phyloP scores from a whole-genome alignment of 2,329 filamentous ascomycete species.

The Talaromyces marneffei region DNA sequence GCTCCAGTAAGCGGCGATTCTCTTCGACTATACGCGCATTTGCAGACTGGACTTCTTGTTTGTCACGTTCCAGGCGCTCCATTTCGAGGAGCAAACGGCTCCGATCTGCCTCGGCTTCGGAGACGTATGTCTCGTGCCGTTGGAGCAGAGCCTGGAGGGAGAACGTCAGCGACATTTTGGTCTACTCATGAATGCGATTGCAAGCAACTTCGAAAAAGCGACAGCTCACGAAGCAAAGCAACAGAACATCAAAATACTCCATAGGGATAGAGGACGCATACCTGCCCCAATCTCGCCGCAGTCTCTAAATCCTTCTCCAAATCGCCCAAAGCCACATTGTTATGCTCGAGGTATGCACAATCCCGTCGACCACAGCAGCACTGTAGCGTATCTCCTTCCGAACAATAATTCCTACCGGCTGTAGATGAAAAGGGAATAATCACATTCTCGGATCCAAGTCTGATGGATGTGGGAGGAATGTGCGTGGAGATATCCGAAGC shows the following conservation, averaged over 20 bases:
- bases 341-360: conserved; percentile 76
- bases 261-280: conserved; percentile 41
- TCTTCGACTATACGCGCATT: conserved; percentile 77
- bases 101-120: conserved; percentile 82
- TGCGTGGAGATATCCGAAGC: conserved; percentile 1
- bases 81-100: conserved; percentile 66
- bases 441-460: background rate
- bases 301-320: conserved; percentile 83
- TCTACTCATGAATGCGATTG: background rate
- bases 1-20: conserved; percentile 72
- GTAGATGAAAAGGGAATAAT: conserved; percentile 3
- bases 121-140: conserved; percentile 91
- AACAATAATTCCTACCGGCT: background rate
- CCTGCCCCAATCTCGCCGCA: conserved; percentile 85
- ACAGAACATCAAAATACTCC: too few relatives aligned
- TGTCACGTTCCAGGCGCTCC: conserved; percentile 67
- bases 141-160: conserved; percentile 77
- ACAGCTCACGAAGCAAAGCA: conserved; percentile 15
- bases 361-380: conserved; percentile 84
- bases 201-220: background rate
- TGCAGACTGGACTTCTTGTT: conserved; percentile 64
- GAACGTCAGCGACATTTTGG: conserved; percentile 58
- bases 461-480: conserved; percentile 1
- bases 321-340: conserved; percentile 67
- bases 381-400: conserved; percentile 19